Percentiles rank a stretch among this genome's conserved stretches.
Evolutionary conservation across 257 asterid species (phyloP).

Genomic region (Gentiana straminea): DNA sequence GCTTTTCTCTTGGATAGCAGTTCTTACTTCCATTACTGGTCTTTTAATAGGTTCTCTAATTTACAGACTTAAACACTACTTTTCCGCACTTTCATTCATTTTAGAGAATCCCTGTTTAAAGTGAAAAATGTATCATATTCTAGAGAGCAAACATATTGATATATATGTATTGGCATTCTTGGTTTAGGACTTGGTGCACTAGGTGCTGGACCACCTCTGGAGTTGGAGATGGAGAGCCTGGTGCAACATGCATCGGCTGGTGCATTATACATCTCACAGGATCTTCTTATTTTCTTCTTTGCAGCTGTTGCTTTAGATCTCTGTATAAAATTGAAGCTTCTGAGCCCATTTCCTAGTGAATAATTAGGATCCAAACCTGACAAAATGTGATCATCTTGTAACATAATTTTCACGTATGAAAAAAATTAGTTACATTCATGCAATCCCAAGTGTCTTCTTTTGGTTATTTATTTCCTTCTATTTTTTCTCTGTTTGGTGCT

Average conservation of each 20-base stretch:
- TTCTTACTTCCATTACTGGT: no score
- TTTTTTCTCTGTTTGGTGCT: no score
- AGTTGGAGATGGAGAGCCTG: constrained; percentile 47
- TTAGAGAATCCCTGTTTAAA: no score
- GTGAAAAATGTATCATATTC: no score
- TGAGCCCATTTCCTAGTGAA: constrained; percentile 71
- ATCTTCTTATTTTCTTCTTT: constrained; percentile 62
- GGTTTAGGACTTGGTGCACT: constrained; percentile 70
- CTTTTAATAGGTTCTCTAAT: no score
- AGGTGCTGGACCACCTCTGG: constrained; percentile 48
- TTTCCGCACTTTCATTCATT: no score
- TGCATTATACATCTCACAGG: constrained; percentile 56
- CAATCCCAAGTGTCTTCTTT: no score
- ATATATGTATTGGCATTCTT: neutral
- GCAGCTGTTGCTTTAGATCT: constrained; percentile 82
- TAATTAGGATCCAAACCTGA: constrained; percentile 16
- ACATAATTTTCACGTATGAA: neutral
- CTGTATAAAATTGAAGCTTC: constrained; percentile 58
- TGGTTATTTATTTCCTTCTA: no score
- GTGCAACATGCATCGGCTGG: constrained; percentile 44
- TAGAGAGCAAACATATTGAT: neutral
- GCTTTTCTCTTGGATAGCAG: no score
- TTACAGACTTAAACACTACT: no score
- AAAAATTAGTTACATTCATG: neutral
- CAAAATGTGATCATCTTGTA: neutral